Base-by-base conservation (phyloP, 495 filamentous ascomycete species). In the Trichoderma erinaceum region DNA sequence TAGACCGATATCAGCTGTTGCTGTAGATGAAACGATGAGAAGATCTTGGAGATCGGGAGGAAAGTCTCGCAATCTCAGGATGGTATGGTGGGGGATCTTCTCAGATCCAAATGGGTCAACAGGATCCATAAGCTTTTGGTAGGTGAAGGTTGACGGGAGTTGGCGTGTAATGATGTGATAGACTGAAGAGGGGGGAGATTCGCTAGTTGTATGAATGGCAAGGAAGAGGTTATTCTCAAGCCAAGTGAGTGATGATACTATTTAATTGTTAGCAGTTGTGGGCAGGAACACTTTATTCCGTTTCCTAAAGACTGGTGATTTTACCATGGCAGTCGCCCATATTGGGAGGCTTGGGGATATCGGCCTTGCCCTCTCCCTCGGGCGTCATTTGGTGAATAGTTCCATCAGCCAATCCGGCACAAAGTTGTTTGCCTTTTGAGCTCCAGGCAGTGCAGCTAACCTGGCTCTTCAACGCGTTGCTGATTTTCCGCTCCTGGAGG, bases 361-460 rank as follows among this genome's bases (percentile, higher is more conserved):
- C 81, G 25, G 82, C 92, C 75, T 92, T 95, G 23, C 84, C 83
- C 16, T 80, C 81, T 41, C 93, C 95, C 65, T 91, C 84, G 0
- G 89, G 90, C 1, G 89, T 92, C 87, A 97, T 88, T 73, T 97
- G 94, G 68, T 84, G 87, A 46, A 88, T 87, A 25, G 87, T 87
- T 64, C 94, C 95, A 77, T 97, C 87, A 21, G 82, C 88, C 71
- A 96, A 84, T 38, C 96, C 96, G 70, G 92, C 96, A 7, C 97
- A 85, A 27, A 99, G 81, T 75, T 97, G 93, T 75, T 96, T 98
- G 52, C 96, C 96, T 71, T 87, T 91, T 65, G 86, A 88, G 74
- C 94, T 98, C 96, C 96, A 99, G 50, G 90, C 87, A 2, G 93
- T 86, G 74, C 89, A 94, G 73, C 89, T 93, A 15, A 97, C 93